Percentiles rank a stretch among this genome's conserved stretches.
Conservation (phyloP, 169 alveolate species). For the Plasmodium vivax region DNA sequence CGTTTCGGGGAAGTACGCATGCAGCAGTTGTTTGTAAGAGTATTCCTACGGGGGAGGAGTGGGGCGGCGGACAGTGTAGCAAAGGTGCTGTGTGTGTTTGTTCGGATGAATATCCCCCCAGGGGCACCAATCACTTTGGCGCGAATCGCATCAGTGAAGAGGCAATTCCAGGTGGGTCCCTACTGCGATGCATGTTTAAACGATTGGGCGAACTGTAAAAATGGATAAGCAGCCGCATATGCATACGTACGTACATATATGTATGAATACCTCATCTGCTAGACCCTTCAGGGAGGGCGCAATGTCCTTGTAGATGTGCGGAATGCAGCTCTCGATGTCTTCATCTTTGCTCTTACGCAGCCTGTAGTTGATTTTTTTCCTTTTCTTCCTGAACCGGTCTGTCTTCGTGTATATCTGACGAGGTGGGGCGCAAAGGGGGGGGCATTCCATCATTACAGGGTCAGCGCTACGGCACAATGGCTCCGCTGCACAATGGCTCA, state of each 20-base stretch:
- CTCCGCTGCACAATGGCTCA: not conserved
- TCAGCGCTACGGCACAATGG: not conserved
- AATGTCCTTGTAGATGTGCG: slow-evolving; percentile 63
- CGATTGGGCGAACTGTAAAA: not conserved
- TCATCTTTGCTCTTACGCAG: slow-evolving; percentile 46
- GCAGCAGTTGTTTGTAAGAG: slow-evolving; percentile 58
- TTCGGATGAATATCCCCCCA: not conserved
- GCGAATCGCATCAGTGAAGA: not conserved
- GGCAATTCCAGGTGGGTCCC: not conserved
- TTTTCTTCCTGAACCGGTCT: slow-evolving; percentile 40
- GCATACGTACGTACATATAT: not conserved
- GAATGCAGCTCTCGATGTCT: slow-evolving; percentile 48
- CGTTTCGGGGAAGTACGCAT: slow-evolving; percentile 72
- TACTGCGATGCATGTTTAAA: not conserved
- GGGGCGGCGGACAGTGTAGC: not conserved
- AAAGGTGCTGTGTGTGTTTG: not conserved
- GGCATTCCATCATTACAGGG: not conserved
- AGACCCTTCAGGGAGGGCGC: slow-evolving; percentile 60
- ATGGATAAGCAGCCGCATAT: not conserved
- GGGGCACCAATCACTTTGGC: not conserved
- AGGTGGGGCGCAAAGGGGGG: not conserved
- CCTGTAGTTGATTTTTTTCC: slow-evolving; percentile 7
- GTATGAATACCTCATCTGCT: slow-evolving; percentile 53
- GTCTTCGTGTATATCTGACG: slow-evolving; percentile 51
- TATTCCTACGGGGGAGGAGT: slow-evolving; percentile 26